A percentile compares a stretch with the other conserved stretches of the same genome.
These are phyloP conservation scores for Phlebiopsis flavidoalba DNA, from an alignment of 768 basidiomycete genomes.

Conservation along the genomic window DNA sequence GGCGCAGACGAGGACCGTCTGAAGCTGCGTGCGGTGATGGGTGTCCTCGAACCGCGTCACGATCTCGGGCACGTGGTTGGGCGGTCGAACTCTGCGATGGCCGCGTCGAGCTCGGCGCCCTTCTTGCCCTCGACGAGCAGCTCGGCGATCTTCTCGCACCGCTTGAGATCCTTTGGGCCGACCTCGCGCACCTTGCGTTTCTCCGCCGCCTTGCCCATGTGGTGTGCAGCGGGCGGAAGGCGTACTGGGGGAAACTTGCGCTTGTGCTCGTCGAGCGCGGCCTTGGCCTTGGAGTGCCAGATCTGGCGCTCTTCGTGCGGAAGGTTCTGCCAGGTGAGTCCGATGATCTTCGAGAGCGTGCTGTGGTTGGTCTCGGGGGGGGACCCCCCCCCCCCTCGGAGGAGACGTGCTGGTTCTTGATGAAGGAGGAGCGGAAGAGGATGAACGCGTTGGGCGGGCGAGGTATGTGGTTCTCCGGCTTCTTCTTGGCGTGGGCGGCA, in stretches of 20 bases:
- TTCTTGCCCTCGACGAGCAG: slow-evolving; percentile 41
- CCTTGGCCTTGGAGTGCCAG: slow-evolving; percentile 75
- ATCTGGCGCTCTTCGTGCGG: slow-evolving; percentile 69
- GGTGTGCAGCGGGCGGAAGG: slow-evolving; percentile 59
- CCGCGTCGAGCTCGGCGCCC: slow-evolving; percentile 30
- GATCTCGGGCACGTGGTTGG: slow-evolving; percentile 50
- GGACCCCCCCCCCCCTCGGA: too few species aligned
- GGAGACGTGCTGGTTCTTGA: slow-evolving; percentile 73
- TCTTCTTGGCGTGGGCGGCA: slow-evolving; percentile 58
- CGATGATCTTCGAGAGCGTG: slow-evolving; percentile 81
- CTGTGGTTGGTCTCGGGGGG: slow-evolving; percentile 83
- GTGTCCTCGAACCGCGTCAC: slow-evolving; percentile 69
- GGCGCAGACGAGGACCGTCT: slow-evolving; percentile 57
- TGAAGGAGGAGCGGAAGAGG: slow-evolving; percentile 79
- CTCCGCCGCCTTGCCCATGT: slow-evolving; percentile 36
- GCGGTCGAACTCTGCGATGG: slow-evolving; percentile 37
- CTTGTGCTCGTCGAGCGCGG: slow-evolving; percentile 68
- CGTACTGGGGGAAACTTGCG: slow-evolving; percentile 69
- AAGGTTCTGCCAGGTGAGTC: slow-evolving; percentile 77
- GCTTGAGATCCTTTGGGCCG: slow-evolving; percentile 55
- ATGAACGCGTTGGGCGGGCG: slow-evolving; percentile 86
- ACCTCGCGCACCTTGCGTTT: slow-evolving; percentile 60
- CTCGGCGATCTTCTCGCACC: slow-evolving; percentile 65
- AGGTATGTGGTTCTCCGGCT: slow-evolving; percentile 71
- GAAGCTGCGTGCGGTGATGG: slow-evolving; percentile 67